phyloP scores from a whole-genome alignment of 2,329 filamentous ascomycete species.

The Cercospora sesami region DNA sequence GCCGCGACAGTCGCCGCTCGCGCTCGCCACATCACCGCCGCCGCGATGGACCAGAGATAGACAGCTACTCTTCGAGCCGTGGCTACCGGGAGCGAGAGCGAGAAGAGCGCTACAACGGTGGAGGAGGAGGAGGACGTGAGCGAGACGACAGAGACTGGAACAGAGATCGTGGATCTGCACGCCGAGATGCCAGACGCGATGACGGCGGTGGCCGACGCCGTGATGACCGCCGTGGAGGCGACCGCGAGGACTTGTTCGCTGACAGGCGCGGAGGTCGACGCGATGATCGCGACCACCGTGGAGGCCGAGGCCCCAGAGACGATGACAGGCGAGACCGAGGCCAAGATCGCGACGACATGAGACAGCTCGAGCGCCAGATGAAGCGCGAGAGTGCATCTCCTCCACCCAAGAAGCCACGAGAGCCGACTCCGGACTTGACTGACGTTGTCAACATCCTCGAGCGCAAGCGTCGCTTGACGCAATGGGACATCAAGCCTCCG shows the following conservation, averaged over 20 bases:
- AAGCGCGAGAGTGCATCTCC: slow-evolving; percentile 72
- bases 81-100: slow-evolving; percentile 91
- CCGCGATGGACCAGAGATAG: slow-evolving; percentile 58
- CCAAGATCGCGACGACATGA: slow-evolving; percentile 40
- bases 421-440: slow-evolving; percentile 93
- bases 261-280: slow-evolving; percentile 33
- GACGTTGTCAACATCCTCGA: slow-evolving; percentile 78
- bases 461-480: slow-evolving; percentile 87
- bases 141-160: slow-evolving; percentile 56
- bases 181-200: slow-evolving; percentile 57
- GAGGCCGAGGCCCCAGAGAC: slow-evolving; percentile 40
- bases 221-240: slow-evolving; percentile 50
- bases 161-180: slow-evolving; percentile 70
- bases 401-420: slow-evolving; percentile 83
- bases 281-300: slow-evolving; percentile 49
- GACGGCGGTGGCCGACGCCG: slow-evolving; percentile 54
- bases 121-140: slow-evolving; percentile 20
- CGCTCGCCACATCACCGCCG: slow-evolving; percentile 73
- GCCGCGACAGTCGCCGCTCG: slow-evolving; percentile 60
- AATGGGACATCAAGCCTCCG: slow-evolving; percentile 99
- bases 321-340: slow-evolving; percentile 40
- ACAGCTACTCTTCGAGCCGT: slow-evolving; percentile 89
- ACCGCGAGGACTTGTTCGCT: slow-evolving; percentile 34
- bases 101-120: slow-evolving; percentile 80
- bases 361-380: slow-evolving; percentile 37